Evolutionary conservation across 768 basidiomycete genomes (phyloP), one percentile per base, ranked within the genome.

Genomic region (Amanita fuliginea): DNA sequence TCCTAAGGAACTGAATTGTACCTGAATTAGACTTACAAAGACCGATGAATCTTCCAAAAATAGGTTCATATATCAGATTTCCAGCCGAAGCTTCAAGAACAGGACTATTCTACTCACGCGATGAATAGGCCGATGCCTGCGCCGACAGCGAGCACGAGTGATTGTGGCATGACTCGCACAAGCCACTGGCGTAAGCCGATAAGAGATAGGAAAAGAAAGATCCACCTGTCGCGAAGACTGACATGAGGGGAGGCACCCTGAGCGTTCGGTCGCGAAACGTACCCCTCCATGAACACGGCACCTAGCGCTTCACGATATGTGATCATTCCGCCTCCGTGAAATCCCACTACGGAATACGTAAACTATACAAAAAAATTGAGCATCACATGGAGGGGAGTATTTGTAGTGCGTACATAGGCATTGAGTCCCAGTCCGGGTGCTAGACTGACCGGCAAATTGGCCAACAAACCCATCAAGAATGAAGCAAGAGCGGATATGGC

Each of bases 281-380:
- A 86, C 82, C 87, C 90, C 71, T 92, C 90, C 54, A 93, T 68
- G 64, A 92, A 93, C 39, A 92, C 85, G 19, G 90, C 90, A 11
- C 81, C 78, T 16, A 91, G 73, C 0, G 89, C 90, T 65, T 93
- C 85, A 11, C 74, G 71, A 61, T 89, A 93, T 7, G 76, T 72
- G 59, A 91, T 80, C 46, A 76, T 72, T 4, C 81, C 81, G 42
- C 74, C 73, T 2, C 90, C 89, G 57, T 89, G 83, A 67, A 81
- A 83, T 10, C 90, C 90, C 21, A 93, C 90, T 11, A 92, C 80
- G 14, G 86, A 89, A 64, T 89, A 93, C 3, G 90, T 73, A 65
- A 93, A 91, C 84, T 90, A 59, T 4, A 52, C 21, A 21, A 37
- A 26, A 34, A 8, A 19, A 35, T 46, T 46, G 33, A 50, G 32